Base-by-base conservation (phyloP, 352 stramenopile genomes). In the Phytopythium boreale region DNA sequence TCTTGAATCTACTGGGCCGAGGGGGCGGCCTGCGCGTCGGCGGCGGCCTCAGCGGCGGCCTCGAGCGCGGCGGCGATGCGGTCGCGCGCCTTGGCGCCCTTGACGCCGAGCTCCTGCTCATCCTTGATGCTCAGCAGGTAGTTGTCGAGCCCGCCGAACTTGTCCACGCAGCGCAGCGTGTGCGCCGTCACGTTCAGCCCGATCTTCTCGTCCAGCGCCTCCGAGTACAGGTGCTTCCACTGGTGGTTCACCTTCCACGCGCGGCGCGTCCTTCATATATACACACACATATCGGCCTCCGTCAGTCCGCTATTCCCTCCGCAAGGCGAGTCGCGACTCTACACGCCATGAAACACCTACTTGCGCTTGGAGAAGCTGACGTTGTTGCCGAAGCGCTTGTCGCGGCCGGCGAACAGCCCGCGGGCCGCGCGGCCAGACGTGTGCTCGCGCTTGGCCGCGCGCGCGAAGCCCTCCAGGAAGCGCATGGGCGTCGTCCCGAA, bases 361-460 rank as follows among this genome's bases (percentile, higher is more conserved):
- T 90, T 93, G 67, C 91, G 93, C 72, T 97, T 95, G 68, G 85
- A 97, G 78, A 98, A 97, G 44, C 85, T 96, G 19, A 98, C 87
- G 67, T 97, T 98, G 86, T 98, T 98, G 62, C 95, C 95, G 62
- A 94, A 97, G 36, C 82, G 67, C 69, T 98, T 95, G 78, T 98
- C 95, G 52, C 93, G 93, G 20, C 95, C 95, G 37, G 95, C 90
- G 70, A 98, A 98, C 43, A 98, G 80, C 12, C 95, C 95, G 37
- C 93, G 90, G 53, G 77, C 67, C 27, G 85, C 85, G 39, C 85
- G 83, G 2, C 85, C 85, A 4, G 83, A 92, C 61, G 90, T 82
- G 74, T 94, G 85, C 70, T 90, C 68, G 59, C 75, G 79, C 67
- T 80, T 80, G 68, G 72, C 71, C 10, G 75, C 80, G 65, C 85